phyloP scores from a whole-genome alignment of 2,329 filamentous ascomycete species.

The Periconia digitata region DNA sequence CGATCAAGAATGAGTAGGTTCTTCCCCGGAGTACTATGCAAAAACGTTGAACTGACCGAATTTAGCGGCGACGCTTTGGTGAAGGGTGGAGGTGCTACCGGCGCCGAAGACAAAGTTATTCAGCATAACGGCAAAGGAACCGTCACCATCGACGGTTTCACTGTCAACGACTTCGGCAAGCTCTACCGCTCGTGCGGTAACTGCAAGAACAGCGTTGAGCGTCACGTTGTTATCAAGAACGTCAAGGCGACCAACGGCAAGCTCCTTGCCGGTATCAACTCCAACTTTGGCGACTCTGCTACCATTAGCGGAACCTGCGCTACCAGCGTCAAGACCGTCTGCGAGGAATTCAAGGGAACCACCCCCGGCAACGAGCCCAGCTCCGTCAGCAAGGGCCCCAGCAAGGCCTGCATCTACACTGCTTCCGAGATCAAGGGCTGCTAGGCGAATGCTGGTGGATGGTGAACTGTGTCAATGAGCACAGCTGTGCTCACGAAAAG shows the following conservation, averaged over 20 bases:
- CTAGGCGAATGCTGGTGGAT: constrained; percentile 16
- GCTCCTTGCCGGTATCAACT: constrained; percentile 51
- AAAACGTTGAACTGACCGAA: neutral
- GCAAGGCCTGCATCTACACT: constrained; percentile 27
- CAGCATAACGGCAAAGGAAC: constrained; percentile 46
- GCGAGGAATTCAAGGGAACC: constrained; percentile 25
- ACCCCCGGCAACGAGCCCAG: constrained; percentile 19
- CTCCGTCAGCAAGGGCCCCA: constrained; percentile 15
- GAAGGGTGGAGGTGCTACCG: constrained; percentile 42
- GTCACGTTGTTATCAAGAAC: constrained; percentile 46
- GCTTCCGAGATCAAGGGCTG: constrained; percentile 33
- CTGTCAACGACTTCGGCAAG: constrained; percentile 31
- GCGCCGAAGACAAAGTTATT: constrained; percentile 42
- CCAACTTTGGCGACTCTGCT: constrained; percentile 53
- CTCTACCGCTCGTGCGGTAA: constrained; percentile 49
- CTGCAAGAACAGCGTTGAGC: constrained; percentile 49
- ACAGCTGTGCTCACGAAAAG: too few relatives aligned
- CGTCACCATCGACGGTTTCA: constrained; percentile 33
- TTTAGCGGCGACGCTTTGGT: constrained; percentile 25
- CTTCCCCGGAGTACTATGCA: neutral
- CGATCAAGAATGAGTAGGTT: neutral
- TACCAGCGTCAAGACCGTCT: constrained; percentile 18
- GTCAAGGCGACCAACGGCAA: constrained; percentile 37
- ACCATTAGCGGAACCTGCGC: constrained; percentile 30
- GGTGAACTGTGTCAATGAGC: too few relatives aligned